A percentile compares a stretch with the other conserved stretches of the same genome.
phyloP scores from a whole-genome alignment of 306 rosid species.

The Cicer yamashitae region DNA sequence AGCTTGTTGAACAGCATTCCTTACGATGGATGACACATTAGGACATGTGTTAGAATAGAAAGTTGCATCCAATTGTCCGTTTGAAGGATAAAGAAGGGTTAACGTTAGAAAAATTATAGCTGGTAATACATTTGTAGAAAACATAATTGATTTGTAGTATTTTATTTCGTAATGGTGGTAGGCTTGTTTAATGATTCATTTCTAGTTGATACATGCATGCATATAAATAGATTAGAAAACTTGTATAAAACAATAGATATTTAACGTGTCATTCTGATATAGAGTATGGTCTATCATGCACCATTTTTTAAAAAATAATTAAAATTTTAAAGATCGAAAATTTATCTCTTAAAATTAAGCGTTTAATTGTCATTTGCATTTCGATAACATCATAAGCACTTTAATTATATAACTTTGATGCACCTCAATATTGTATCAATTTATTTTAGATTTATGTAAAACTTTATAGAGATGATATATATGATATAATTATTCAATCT shows the following conservation, averaged over 20 bases:
- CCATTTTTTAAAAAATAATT: too few species aligned
- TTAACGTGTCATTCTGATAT: constrained; percentile 41
- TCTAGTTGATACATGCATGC: constrained; percentile 15
- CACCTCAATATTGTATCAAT: too few species aligned
- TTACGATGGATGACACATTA: constrained; percentile 61
- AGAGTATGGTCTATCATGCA: too few species aligned
- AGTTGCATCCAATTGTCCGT: constrained; percentile 61
- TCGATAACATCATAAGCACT: too few species aligned
- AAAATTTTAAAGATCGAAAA: too few species aligned
- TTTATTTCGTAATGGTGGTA: background rate
- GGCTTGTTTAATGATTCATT: constrained; percentile 1
- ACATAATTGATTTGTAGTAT: constrained; percentile 43
- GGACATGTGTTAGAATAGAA: constrained; percentile 67
- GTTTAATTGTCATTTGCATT: too few species aligned
- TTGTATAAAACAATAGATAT: too few species aligned
- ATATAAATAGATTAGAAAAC: constrained; percentile 42
- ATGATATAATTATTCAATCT: too few species aligned
- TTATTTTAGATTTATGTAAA: too few species aligned
- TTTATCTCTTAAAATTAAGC: too few species aligned
- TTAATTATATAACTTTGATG: too few species aligned
- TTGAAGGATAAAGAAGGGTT: constrained; percentile 27
- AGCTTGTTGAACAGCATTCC: constrained; percentile 57
- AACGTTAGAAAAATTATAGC: constrained; percentile 41
- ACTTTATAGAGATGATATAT: too few species aligned
- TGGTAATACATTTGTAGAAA: constrained; percentile 24